phyloP scores from a whole-genome alignment of 352 stramenopile genomes.

The Globisporangium paddicum region DNA sequence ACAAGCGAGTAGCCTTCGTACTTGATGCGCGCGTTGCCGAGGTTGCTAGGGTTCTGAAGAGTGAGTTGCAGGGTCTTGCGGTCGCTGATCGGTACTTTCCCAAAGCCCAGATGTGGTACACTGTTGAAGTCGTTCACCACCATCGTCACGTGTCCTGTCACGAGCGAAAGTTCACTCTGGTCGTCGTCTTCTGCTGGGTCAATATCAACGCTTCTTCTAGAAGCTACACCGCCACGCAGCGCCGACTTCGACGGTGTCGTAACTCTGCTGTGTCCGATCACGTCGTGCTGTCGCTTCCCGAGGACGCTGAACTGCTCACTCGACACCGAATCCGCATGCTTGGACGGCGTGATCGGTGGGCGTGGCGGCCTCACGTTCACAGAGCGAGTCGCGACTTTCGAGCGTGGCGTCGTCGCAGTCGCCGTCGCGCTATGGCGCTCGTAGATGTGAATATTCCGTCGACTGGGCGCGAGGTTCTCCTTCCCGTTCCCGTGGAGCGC shows the following conservation, averaged over 20 bases:
- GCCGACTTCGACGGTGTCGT: not conserved
- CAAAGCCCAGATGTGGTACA: constrained; percentile 45
- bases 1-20: constrained; percentile 58
- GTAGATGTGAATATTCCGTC: constrained; percentile 14
- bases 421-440: not conserved
- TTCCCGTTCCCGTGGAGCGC: constrained; percentile 17
- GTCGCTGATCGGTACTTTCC: constrained; percentile 40
- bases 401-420: not conserved
- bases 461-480: constrained; percentile 19
- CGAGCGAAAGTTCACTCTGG: not conserved
- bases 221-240: not conserved
- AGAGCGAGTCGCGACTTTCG: not conserved
- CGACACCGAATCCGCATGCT: not conserved
- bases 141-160: constrained; percentile 19
- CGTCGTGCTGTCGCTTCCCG: constrained; percentile 11
- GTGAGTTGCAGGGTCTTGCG: constrained; percentile 41
- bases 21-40: constrained; percentile 56
- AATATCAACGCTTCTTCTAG: not conserved
- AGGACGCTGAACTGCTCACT: constrained; percentile 14
- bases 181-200: not conserved
- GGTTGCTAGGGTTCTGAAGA: constrained; percentile 54
- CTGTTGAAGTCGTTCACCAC: constrained; percentile 43
- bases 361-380: constrained; percentile 7
- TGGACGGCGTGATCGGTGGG: constrained; percentile 8
- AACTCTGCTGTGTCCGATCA: not conserved